Evolutionary conservation across 1,284 basidiomycete species (phyloP).

Genomic region (Hemileia vastatrix): DNA sequence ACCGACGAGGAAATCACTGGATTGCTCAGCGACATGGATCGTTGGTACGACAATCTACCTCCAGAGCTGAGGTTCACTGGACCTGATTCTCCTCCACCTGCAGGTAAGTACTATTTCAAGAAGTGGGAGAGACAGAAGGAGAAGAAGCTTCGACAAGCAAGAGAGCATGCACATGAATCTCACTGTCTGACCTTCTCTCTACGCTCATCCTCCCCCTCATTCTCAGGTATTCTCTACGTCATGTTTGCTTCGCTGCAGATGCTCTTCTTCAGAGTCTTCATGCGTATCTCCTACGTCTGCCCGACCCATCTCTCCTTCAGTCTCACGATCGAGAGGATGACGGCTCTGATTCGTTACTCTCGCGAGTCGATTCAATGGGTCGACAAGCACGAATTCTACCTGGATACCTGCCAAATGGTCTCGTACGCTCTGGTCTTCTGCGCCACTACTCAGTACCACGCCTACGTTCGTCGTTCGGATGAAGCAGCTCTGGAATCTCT

Average conservation of each 20-base stretch:
- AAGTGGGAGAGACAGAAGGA: conserved; percentile 4
- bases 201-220: conserved; percentile 59
- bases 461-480: conserved; percentile 74
- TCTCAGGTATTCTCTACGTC: conserved; percentile 19
- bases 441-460: conserved; percentile 85
- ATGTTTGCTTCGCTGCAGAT: too few species aligned
- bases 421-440: conserved; percentile 81
- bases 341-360: conserved; percentile 59
- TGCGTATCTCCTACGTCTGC: conserved; percentile 88
- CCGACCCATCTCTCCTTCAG: conserved; percentile 71
- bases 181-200: conserved; percentile 74
- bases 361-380: conserved; percentile 81
- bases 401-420: conserved; percentile 76
- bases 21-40: conserved; percentile 63
- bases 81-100: conserved; percentile 50
- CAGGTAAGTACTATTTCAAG: conserved; percentile 43
- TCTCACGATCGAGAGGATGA: conserved; percentile 70
- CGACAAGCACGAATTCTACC: conserved; percentile 63
- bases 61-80: conserved; percentile 63
- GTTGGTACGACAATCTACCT: conserved; percentile 66
- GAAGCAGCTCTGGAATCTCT: conserved; percentile 62
- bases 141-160: conserved; percentile 24
- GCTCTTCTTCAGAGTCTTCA: conserved; percentile 88
- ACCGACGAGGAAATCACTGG: conserved; percentile 64
- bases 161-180: conserved; percentile 73